phyloP scores from a whole-genome alignment of 1,284 basidiomycete species.

The Trametes versicolor region DNA sequence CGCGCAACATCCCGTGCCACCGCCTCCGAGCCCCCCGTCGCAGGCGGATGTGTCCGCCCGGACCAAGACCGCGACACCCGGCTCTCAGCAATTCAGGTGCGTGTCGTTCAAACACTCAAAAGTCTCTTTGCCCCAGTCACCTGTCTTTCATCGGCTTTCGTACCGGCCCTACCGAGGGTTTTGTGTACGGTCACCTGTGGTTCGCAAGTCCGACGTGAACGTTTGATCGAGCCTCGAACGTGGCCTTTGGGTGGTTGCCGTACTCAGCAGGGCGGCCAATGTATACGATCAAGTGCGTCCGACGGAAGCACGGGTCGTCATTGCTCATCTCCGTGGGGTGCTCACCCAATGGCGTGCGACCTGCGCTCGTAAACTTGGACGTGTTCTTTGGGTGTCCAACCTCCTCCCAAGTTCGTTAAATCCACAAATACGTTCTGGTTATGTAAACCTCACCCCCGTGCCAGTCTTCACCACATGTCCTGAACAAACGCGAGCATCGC shows the following conservation, averaged over 20 bases:
- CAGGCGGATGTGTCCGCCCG: conserved; percentile 12
- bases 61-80: conserved; percentile 1
- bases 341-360: not conserved
- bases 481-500: not conserved
- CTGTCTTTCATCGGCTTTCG: conserved; percentile 20
- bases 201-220: conserved; percentile 1
- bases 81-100: conserved; percentile 16
- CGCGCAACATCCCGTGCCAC: conserved; percentile 12
- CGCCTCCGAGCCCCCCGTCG: conserved; percentile 5
- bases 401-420: too few relatives aligned
- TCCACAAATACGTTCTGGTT: conserved; percentile 10
- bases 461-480: not conserved
- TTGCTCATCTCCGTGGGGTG: conserved; percentile 1
- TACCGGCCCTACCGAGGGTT: conserved; percentile 22
- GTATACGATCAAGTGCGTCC: not conserved
- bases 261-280: not conserved
- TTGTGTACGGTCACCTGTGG: conserved; percentile 15
- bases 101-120: conserved; percentile 15
- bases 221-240: conserved; percentile 20
- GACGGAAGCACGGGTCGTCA: not conserved
- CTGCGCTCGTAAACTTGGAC: not conserved
- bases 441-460: not conserved
- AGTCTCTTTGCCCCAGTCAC: conserved; percentile 25
- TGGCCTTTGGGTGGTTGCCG: not conserved
- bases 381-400: not conserved